Evolutionary conservation across 257 asterid genomes (phyloP).

Genomic region (Paulownia fortunei): DNA sequence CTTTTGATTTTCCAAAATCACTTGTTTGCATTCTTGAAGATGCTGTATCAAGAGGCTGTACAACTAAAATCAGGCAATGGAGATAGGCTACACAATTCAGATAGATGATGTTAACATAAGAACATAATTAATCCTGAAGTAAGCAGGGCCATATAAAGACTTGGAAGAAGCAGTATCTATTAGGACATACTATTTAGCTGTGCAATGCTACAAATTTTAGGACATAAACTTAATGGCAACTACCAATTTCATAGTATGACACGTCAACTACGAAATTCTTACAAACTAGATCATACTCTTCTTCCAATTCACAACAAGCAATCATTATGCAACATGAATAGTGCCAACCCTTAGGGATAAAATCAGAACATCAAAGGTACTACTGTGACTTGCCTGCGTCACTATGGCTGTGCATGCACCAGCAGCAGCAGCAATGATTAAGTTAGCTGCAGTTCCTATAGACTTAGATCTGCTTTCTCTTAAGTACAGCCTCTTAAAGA

Average conservation of each 20-base stretch:
- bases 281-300: not conserved
- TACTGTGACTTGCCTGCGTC: constrained; percentile 76
- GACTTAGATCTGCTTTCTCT: constrained; percentile 74
- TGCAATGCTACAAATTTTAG: constrained; percentile 21
- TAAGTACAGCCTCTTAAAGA: constrained; percentile 80
- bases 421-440: constrained; percentile 90
- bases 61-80: constrained; percentile 37
- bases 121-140: constrained; percentile 20
- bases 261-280: not conserved
- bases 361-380: constrained; percentile 25
- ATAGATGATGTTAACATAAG: not conserved
- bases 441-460: constrained; percentile 81
- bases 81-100: constrained; percentile 21
- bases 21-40: constrained; percentile 96
- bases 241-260: not conserved
- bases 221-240: not conserved
- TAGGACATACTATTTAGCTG: not conserved
- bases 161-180: not conserved
- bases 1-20: constrained; percentile 90
- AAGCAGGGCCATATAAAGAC: constrained; percentile 7
- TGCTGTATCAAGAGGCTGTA: constrained; percentile 95
- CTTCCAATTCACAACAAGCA: not conserved
- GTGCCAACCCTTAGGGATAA: not conserved
- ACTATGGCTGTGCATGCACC: constrained; percentile 83
- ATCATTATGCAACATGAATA: constrained; percentile 12